These are phyloP conservation scores for Alternaria alternata DNA, from an alignment of 2,329 filamentous ascomycete genomes.

Conservation along the genomic window DNA sequence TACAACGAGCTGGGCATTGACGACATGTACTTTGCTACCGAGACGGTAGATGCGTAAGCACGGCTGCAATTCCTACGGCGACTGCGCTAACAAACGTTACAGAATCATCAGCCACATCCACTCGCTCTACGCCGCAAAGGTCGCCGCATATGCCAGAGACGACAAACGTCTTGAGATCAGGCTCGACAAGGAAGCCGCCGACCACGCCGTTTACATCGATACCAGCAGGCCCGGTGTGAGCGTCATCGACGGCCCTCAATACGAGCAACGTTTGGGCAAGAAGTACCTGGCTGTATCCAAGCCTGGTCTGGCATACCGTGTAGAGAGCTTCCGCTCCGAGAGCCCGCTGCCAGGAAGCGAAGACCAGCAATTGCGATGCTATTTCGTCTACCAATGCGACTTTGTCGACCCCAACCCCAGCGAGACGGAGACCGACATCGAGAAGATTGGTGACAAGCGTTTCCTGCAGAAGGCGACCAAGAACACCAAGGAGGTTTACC, in stretches of 20 bases:
- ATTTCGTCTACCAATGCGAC: conserved; percentile 97
- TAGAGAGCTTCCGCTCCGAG: conserved; percentile 95
- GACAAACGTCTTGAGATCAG: conserved; percentile 95
- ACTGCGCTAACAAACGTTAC: conserved; percentile 21
- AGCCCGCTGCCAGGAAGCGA: conserved; percentile 78
- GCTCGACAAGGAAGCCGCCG: conserved; percentile 90
- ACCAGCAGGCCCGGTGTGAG: conserved; percentile 90
- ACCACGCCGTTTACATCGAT: conserved; percentile 98
- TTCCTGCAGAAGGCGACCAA: conserved; percentile 95
- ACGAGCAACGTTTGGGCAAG: conserved; percentile 90
- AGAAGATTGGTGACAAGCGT: conserved; percentile 89
- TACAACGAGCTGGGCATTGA: conserved; percentile 98
- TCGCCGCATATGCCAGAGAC: conserved; percentile 89
- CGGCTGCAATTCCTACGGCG: background rate
- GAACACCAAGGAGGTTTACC: conserved; percentile 96
- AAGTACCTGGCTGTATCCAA: conserved; percentile 90
- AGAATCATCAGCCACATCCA: conserved; percentile 90
- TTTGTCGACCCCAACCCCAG: conserved; percentile 79
- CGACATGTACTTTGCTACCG: conserved; percentile 96
- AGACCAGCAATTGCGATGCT: conserved; percentile 89
- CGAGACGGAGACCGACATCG: conserved; percentile 83
- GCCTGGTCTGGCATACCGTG: conserved; percentile 78
- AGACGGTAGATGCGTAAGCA: conserved; percentile 73
- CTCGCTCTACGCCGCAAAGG: conserved; percentile 95
- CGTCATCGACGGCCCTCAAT: conserved; percentile 79